These are phyloP conservation scores for Chaetomiaceae sp. DNA, from an alignment of 2,329 filamentous ascomycete genomes.

Conservation along the genomic window DNA sequence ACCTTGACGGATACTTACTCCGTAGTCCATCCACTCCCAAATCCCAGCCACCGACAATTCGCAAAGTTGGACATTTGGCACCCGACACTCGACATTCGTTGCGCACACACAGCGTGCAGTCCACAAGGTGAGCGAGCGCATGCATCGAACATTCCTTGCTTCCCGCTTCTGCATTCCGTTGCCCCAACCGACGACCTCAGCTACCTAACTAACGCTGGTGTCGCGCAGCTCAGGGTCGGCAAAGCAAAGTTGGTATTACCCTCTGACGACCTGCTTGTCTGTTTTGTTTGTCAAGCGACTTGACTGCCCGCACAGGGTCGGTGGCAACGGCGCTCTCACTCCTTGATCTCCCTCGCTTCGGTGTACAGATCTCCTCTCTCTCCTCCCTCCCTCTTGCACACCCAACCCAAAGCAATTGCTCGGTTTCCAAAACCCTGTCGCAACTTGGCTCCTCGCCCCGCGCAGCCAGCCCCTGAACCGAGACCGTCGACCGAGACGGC, in stretches of 20 bases:
- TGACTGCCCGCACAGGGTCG: neutral
- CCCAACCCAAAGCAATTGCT: too few species aligned
- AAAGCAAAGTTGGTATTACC: conserved; percentile 10
- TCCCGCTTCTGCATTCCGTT: conserved; percentile 6
- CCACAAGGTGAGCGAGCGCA: conserved; percentile 5
- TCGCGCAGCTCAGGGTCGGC: conserved; percentile 7
- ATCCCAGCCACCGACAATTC: conserved; percentile 20
- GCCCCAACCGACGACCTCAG: too few species aligned
- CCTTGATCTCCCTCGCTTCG: conserved; percentile 7
- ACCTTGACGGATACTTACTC: too few species aligned
- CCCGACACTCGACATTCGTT: too few species aligned
- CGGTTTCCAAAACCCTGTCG: neutral
- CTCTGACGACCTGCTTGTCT: neutral
- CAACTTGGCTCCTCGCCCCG: neutral
- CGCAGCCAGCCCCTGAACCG: too few species aligned
- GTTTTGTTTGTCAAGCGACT: neutral
- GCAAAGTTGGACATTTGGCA: too few species aligned
- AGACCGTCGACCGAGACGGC: too few species aligned
- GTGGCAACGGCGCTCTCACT: conserved; percentile 7
- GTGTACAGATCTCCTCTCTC: too few species aligned
- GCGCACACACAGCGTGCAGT: neutral
- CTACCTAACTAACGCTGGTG: conserved; percentile 5
- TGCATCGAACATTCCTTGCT: conserved; percentile 1
- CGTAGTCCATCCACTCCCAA: neutral
- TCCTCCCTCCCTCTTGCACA: too few species aligned